A percentile compares a stretch with the other conserved stretches of the same genome.
These are phyloP conservation scores for Tylopilus rubrobrunneus DNA, from an alignment of 768 basidiomycete genomes.

Conservation along the genomic window DNA sequence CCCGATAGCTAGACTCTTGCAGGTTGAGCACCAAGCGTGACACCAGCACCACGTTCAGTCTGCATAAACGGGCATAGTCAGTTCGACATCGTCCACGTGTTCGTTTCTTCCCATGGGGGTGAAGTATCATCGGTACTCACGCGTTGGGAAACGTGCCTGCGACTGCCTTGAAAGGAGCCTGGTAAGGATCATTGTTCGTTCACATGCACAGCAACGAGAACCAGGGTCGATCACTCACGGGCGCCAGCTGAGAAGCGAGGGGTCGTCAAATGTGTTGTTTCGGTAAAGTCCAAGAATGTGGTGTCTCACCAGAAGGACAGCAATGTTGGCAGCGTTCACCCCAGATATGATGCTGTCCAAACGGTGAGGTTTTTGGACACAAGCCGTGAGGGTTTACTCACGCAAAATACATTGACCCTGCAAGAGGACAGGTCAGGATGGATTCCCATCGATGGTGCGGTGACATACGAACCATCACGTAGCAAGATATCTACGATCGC, in stretches of 20 bases:
- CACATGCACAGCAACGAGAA: background rate
- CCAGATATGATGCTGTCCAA: conserved; percentile 11
- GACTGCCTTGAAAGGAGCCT: background rate
- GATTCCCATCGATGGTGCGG: no score
- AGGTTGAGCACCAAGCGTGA: conserved; percentile 19
- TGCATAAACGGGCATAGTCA: background rate
- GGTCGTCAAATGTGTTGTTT: background rate
- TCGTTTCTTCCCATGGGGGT: background rate
- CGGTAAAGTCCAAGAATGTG: background rate
- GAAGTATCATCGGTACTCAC: background rate
- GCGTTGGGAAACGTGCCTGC: background rate
- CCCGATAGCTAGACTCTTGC: background rate
- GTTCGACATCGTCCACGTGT: background rate
- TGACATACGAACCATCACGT: conserved; percentile 15
- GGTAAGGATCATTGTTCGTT: background rate
- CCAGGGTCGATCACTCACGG: conserved; percentile 1
- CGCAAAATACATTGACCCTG: conserved; percentile 20
- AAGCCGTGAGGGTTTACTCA: background rate
- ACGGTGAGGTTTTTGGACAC: background rate
- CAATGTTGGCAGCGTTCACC: conserved; percentile 9
- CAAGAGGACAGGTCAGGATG: background rate
- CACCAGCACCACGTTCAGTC: conserved; percentile 14
- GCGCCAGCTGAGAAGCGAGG: background rate
- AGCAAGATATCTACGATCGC: conserved; percentile 12
- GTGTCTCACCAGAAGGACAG: conserved; percentile 9